Conservation (phyloP, 495 filamentous ascomycete species). For the Neurospora cerealis region DNA sequence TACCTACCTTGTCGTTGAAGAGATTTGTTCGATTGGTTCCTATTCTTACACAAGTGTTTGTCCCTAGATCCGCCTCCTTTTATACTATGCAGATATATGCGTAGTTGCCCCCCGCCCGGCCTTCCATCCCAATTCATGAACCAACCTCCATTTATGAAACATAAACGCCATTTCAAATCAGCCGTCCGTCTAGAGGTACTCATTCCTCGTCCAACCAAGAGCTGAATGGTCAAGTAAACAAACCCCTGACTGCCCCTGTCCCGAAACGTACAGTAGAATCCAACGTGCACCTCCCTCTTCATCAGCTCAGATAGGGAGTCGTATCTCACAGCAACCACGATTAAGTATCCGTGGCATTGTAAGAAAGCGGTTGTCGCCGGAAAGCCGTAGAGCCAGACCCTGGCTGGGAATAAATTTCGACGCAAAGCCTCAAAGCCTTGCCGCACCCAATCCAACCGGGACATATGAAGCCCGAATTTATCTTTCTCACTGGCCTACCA, state of each 20-base stretch:
- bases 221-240: neutral
- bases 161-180: neutral
- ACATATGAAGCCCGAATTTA: neutral
- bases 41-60: neutral
- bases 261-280: neutral
- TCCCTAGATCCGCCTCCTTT: neutral
- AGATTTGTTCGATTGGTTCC: neutral
- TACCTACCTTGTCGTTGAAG: neutral
- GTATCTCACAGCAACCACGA: neutral
- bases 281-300: neutral
- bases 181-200: too few species aligned
- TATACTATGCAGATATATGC: neutral
- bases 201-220: neutral
- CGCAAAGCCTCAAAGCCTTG: neutral
- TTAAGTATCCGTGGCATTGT: neutral
- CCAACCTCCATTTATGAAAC: neutral
- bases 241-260: neutral
- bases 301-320: neutral
- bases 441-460: neutral
- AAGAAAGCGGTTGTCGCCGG: neutral
- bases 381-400: neutral
- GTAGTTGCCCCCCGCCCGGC: neutral
- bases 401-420: neutral
- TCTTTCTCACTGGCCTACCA: neutral
- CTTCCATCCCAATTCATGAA: neutral